phyloP scores from a whole-genome alignment of 1,139 yeast genomes.

The Debaryomycetaceae sp. region DNA sequence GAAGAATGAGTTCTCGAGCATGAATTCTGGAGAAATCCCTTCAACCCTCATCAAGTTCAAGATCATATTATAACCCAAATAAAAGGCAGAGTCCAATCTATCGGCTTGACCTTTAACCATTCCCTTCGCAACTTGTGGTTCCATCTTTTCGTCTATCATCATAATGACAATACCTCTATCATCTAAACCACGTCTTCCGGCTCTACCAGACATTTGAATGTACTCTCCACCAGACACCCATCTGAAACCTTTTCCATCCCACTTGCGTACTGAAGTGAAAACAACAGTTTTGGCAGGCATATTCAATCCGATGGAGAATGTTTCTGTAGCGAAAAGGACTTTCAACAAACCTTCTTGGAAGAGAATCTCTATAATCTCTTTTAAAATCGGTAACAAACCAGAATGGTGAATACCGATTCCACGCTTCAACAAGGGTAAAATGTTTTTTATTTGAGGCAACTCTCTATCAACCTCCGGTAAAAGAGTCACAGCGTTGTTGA shows the following conservation, averaged over 20 bases:
- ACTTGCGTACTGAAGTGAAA: conserved; percentile 93
- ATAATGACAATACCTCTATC: conserved; percentile 97
- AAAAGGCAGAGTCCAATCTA: conserved; percentile 93
- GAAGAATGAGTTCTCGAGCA: conserved; percentile 90
- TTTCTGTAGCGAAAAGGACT: conserved; percentile 95
- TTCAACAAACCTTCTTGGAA: conserved; percentile 96
- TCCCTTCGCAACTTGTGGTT: conserved; percentile 97
- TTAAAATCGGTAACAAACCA: conserved; percentile 89
- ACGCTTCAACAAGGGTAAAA: conserved; percentile 80
- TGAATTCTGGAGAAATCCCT: conserved; percentile 96
- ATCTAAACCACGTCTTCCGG: conserved; percentile 99
- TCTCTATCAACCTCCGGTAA: conserved; percentile 89
- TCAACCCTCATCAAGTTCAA: conserved; percentile 93
- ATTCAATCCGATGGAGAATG: conserved; percentile 95
- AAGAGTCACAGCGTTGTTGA: conserved; percentile 80
- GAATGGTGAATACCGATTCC: conserved; percentile 99
- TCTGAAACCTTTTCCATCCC: conserved; percentile 96
- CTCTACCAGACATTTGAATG: conserved; percentile 99
- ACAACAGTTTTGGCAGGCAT: conserved; percentile 99
- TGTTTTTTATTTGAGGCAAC: conserved; percentile 89
- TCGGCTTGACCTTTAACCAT: conserved; percentile 99
- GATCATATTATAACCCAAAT: conserved; percentile 95
- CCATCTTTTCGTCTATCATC: conserved; percentile 99
- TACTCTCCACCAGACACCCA: conserved; percentile 99
- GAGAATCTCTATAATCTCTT: conserved; percentile 93